Evolutionary conservation across 352 stramenopile genomes (phyloP).

Genomic region (Phytophthora nicotianae): DNA sequence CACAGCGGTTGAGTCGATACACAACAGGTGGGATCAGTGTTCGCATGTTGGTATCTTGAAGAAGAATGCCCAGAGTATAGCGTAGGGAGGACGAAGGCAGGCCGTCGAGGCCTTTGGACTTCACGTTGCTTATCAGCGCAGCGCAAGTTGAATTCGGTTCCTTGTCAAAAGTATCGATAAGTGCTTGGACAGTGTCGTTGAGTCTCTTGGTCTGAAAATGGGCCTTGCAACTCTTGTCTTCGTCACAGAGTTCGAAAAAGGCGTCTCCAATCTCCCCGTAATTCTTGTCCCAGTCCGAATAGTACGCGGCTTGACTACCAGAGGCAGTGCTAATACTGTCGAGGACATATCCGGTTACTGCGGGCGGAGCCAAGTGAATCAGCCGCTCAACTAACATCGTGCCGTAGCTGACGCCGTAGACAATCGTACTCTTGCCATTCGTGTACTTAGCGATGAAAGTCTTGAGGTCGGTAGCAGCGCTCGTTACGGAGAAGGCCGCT

Average conservation of each 20-base stretch:
- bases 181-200: conserved; percentile 15
- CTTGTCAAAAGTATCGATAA: conserved; percentile 24
- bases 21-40: conserved; percentile 39
- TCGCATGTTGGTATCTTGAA: conserved; percentile 27
- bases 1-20: conserved; percentile 45
- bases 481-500: conserved; percentile 43
- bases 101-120: conserved; percentile 10
- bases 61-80: conserved; percentile 27
- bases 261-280: conserved; percentile 36
- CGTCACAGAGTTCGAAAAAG: conserved; percentile 28
- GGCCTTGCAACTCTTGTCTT: conserved; percentile 22
- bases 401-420: conserved; percentile 67
- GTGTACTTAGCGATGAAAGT: conserved; percentile 30
- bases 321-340: conserved; percentile 36
- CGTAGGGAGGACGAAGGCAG: conserved; percentile 28
- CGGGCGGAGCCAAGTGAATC: conserved; percentile 43
- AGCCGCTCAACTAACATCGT: conserved; percentile 51
- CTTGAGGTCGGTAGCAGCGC: conserved; percentile 34
- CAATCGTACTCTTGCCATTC: conserved; percentile 29
- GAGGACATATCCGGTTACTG: conserved; percentile 48
- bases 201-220: conserved; percentile 24
- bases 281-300: conserved; percentile 44
- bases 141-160: conserved; percentile 29
- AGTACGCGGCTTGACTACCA: conserved; percentile 14
- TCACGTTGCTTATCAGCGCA: conserved; percentile 7